Conservation (phyloP, 2,329 filamentous ascomycete species). For the Ophiocordyceps australis region DNA sequence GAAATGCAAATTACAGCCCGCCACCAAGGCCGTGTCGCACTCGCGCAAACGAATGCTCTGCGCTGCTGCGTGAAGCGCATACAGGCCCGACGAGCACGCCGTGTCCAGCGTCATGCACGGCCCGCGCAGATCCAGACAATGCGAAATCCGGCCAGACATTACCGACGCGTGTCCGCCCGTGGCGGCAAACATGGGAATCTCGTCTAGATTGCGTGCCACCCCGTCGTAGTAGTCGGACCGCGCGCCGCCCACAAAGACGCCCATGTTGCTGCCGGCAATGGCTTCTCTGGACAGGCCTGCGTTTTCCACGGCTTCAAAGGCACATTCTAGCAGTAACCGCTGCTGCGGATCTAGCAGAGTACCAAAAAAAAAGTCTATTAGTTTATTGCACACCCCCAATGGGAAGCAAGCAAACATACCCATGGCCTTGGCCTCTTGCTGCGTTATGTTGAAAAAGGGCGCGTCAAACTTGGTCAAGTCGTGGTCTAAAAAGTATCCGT, state of each 20-base stretch:
- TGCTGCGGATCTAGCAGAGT: conserved; percentile 27
- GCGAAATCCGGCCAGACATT: conserved; percentile 33
- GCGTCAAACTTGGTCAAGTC: conserved; percentile 30
- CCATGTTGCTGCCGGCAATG: conserved; percentile 26
- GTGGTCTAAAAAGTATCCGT: conserved; percentile 23
- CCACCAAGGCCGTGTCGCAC: conserved; percentile 24
- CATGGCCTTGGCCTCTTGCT: conserved; percentile 30
- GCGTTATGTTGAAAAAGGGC: conserved; percentile 31
- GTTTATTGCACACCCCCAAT: neutral
- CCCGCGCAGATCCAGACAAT: conserved; percentile 35
- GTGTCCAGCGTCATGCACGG: conserved; percentile 33
- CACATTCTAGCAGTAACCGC: conserved; percentile 30
- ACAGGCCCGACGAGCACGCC: conserved; percentile 31
- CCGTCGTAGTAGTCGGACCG: conserved; percentile 29
- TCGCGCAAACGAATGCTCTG: conserved; percentile 29
- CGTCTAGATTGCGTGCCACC: conserved; percentile 22
- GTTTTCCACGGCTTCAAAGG: conserved; percentile 34
- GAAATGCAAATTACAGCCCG: conserved; percentile 27
- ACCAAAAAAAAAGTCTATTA: too few relatives aligned
- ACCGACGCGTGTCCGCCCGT: conserved; percentile 31
- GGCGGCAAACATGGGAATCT: conserved; percentile 31
- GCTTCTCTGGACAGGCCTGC: conserved; percentile 28
- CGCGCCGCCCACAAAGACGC: conserved; percentile 28
- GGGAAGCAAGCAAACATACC: conserved; percentile 4
- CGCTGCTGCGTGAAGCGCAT: conserved; percentile 29